Percentiles rank a stretch among this genome's conserved stretches.
Conservation (phyloP, 257 asterid genomes). For the Primulina tabacum region DNA sequence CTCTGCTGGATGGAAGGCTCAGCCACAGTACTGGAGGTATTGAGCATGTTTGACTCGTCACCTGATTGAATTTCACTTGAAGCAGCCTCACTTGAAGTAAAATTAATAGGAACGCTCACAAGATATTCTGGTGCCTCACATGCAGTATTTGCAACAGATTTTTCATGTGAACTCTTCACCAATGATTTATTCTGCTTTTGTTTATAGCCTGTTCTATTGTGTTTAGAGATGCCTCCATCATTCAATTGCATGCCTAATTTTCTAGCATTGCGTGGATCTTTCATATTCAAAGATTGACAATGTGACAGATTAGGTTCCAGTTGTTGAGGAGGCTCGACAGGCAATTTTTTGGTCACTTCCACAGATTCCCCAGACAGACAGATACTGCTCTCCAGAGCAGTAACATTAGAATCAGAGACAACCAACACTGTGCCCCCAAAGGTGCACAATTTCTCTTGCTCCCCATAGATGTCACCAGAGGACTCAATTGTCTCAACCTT, state of each 20-base stretch:
- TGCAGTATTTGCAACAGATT: slow-evolving; percentile 28
- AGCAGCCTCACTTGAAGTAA: slow-evolving; percentile 29
- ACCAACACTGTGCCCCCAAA: slow-evolving; percentile 34
- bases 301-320: slow-evolving; percentile 36
- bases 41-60: slow-evolving; percentile 35
- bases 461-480: slow-evolving; percentile 27
- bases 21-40: slow-evolving; percentile 28
- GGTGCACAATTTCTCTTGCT: slow-evolving; percentile 31
- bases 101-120: slow-evolving; percentile 29
- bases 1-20: slow-evolving; percentile 52
- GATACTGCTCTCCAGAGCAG: slow-evolving; percentile 24
- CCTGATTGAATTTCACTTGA: slow-evolving; percentile 34
- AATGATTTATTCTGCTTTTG: slow-evolving; percentile 48
- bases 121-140: slow-evolving; percentile 36
- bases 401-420: slow-evolving; percentile 32
- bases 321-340: slow-evolving; percentile 29
- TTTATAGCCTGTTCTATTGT: slow-evolving; percentile 49
- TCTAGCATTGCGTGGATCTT: slow-evolving; percentile 36
- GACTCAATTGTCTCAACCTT: slow-evolving; percentile 37
- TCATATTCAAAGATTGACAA: slow-evolving; percentile 29
- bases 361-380: slow-evolving; percentile 36
- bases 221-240: slow-evolving; percentile 48
- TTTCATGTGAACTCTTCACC: slow-evolving; percentile 41
- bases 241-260: slow-evolving; percentile 33
- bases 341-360: slow-evolving; percentile 30